Evolutionary conservation across 1,284 basidiomycete species (phyloP), one percentile per base, ranked within the genome.

Genomic region (Boletus smithii): DNA sequence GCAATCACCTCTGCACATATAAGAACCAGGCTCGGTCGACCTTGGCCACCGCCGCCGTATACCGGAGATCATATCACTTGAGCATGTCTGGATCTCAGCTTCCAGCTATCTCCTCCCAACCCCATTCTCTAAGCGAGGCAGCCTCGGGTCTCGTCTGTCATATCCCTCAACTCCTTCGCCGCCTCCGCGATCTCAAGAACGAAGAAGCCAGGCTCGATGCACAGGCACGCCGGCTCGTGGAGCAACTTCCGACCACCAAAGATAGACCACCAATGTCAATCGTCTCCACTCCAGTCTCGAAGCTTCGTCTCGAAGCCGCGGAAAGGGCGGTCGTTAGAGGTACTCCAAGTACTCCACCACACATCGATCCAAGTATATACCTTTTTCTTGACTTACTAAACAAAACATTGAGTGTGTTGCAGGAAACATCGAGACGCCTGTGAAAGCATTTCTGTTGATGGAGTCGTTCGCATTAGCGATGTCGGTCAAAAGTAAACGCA

Each of bases 401-500:
- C 27, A 22, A 38, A 13, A 16, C 3, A 31, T 35, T 44, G n/a
- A 46, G 32, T 3, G 5, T 23, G n/a, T 38, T 23, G 20, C 27
- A 63, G 60, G 29, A 46, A 49, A 45, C 30, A 38, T 50, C 18
- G 53, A 59, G 47, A 65, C 60, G 2, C 62, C 56, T 2, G 39
- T 51, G 27, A 63, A 57, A 24, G 1, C 44, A 0, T 61, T 65
- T 36, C 7, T 59, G 30, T 43, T 52, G 42, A 53, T 44, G 50
- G 51, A 61, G 29, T 53, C 62, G n/a, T 48, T 59, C 8, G 46
- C 50, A 13, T 42, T 51, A 17, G 44, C 56, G 5, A 61, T 51
- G 58, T 63, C 56, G 3, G 35, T 58, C 42, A 64, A 42, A 42
- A 61, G 59, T 14, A 65, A 55, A 39, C 60, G 62, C 23, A 63